Percentiles rank a stretch among this genome's conserved stretches.
phyloP scores from a whole-genome alignment of 768 basidiomycete genomes.

The Mycena crocata region DNA sequence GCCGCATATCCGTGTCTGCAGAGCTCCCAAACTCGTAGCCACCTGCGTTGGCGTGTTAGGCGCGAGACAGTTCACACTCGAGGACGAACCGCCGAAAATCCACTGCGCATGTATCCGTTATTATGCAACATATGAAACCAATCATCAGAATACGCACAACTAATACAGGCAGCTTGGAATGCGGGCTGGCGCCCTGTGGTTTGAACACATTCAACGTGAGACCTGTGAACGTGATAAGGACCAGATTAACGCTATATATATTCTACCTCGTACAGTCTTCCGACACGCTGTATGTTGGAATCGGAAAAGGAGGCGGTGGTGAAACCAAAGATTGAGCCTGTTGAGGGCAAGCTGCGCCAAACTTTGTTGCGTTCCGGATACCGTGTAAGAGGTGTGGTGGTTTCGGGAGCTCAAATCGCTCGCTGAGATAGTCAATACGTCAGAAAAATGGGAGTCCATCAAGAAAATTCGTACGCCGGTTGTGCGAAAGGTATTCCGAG shows the following conservation, averaged over 20 bases:
- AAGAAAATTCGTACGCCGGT: no score
- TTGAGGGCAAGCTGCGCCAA: no score
- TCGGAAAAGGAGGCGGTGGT: no score
- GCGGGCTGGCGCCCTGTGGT: not conserved
- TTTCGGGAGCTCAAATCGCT: no score
- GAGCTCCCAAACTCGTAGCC: not conserved
- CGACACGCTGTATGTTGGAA: no score
- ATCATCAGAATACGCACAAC: not conserved
- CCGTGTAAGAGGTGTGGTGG: no score
- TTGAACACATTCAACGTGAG: not conserved
- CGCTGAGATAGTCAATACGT: no score
- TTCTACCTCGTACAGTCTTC: not conserved
- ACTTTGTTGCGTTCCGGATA: no score
- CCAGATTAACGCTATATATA: not conserved
- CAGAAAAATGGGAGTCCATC: no score
- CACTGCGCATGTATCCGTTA: not conserved
- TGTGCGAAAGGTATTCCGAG: no score
- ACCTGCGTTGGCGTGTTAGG: not conserved
- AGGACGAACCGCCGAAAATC: not conserved
- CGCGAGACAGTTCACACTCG: no score
- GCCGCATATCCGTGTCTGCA: not conserved
- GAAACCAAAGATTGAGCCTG: no score
- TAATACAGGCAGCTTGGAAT: not conserved
- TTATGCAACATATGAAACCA: not conserved
- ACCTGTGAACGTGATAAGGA: not conserved